These are phyloP conservation scores for Chaetomium strumarium DNA, from an alignment of 2,329 filamentous ascomycete species.

Conservation along the genomic window DNA sequence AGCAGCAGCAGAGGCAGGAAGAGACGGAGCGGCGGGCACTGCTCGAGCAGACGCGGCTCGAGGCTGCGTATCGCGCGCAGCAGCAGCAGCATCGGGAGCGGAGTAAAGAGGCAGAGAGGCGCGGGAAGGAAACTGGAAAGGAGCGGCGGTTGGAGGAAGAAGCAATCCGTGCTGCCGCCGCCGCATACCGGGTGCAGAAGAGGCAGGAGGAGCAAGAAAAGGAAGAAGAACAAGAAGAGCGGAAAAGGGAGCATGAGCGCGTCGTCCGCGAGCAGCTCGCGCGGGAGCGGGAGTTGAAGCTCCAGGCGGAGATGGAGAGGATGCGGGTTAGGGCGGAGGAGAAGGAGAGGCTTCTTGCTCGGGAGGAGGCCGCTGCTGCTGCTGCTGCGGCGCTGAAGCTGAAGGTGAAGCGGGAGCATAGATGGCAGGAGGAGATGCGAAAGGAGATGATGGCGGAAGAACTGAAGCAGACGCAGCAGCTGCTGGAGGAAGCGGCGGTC, in stretches of 20 bases:
- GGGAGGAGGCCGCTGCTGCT: too few relatives aligned
- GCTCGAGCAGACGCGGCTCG: not conserved
- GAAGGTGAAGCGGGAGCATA: too few relatives aligned
- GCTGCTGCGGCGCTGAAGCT: not conserved
- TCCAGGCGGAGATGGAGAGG: not conserved
- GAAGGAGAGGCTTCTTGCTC: not conserved
- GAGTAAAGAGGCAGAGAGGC: not conserved
- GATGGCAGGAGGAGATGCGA: too few relatives aligned
- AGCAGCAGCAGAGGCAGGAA: not conserved
- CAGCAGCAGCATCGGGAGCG: not conserved
- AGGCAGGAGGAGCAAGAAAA: not conserved
- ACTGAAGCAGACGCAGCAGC: not conserved
- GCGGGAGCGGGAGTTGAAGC: not conserved
- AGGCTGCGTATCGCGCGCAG: not conserved
- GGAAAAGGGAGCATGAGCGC: not conserved
- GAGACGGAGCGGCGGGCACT: not conserved
- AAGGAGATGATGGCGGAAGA: not conserved
- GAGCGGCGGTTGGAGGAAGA: not conserved
- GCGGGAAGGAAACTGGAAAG: not conserved
- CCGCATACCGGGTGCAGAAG: not conserved
- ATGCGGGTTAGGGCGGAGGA: not conserved
- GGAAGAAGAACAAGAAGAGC: not conserved
- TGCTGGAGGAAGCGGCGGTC: constrained; percentile 2
- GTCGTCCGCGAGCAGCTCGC: not conserved
- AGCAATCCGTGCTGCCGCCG: too few relatives aligned